Evolutionary conservation across 345 rosid species (phyloP).

Genomic region (Punica granatum): DNA sequence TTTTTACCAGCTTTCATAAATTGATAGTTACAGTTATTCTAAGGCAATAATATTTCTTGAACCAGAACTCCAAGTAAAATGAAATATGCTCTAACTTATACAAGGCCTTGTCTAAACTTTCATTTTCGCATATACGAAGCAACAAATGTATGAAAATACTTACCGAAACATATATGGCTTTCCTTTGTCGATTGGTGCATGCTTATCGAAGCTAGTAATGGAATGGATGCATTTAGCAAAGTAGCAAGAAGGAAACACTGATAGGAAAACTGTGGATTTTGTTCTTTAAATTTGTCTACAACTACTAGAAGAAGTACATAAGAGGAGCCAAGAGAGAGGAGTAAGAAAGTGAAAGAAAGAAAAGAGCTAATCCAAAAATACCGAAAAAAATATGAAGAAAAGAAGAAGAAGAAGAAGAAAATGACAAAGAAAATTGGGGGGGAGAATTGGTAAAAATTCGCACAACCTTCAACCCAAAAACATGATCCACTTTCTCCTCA

Average conservation of each 20-base stretch:
- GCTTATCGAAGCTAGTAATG: too few relatives aligned
- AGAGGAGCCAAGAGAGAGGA: neutral
- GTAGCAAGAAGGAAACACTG: neutral
- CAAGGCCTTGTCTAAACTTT: too few relatives aligned
- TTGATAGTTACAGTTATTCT: too few relatives aligned
- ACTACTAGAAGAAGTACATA: neutral
- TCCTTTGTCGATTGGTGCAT: too few relatives aligned
- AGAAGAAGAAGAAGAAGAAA: neutral
- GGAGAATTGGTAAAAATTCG: neutral
- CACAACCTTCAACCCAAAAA: neutral
- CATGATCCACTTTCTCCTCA: conserved; percentile 13
- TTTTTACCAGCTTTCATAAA: too few relatives aligned
- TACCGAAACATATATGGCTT: too few relatives aligned
- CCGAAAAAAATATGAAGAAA: neutral
- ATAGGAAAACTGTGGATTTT: neutral
- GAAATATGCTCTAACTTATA: too few relatives aligned
- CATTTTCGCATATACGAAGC: too few relatives aligned
- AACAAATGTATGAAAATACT: too few relatives aligned
- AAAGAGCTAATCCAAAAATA: neutral
- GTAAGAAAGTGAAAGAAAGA: neutral
- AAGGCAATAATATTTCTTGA: too few relatives aligned
- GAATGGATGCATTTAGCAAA: too few relatives aligned
- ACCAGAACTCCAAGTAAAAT: too few relatives aligned
- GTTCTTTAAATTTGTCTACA: neutral
- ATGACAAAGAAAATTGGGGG: neutral